Base-by-base conservation (phyloP, 2,329 filamentous ascomycete genomes). In the Verticillium nubilum region DNA sequence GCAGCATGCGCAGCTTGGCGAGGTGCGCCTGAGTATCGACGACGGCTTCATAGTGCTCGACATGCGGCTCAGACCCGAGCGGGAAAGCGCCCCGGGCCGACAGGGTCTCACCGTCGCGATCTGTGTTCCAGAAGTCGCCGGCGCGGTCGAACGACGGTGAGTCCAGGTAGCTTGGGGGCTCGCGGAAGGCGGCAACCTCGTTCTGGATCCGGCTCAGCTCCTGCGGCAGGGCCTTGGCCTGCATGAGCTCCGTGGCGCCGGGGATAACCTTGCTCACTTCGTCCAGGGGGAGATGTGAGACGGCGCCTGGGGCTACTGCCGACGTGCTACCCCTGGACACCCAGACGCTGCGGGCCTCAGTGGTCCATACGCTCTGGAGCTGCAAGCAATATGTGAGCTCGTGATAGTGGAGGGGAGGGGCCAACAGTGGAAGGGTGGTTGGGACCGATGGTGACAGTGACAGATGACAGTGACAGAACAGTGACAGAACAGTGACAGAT, bases 11-110 rank as follows among this genome's bases (percentile, higher is more conserved):
- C 3, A 74, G 63, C 17, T 66, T 66, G 33, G 67, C 60, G 9
- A 74, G 66, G 55, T 72, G 72, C 5, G 61, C 63, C 60, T 74
- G 72, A 2, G 68, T 67, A 13, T 67, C 64, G 17, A 72, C 57
- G 6, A 74, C 64, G 26, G 71, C 67, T 6, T 66, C 63, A 55
- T 70, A 71, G 50, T 74, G 69, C 26, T 64, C 58, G 7, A 55
- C 42, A 5, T 68, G 67, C 3, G 70, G 66, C 17, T 70, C 67
- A 9, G 67, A 63, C 4, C 65, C 64, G 12, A 74, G 61, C 0
- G 71, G 70, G 26, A 70, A 69, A 47, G 71, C 74, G 6, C 72
- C 72, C 4, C 60, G 59, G 0, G 52, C 19, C 1, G 72, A 70
- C 1, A 73, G 60, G 17, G 62, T 58, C 26, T 67, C 62, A 1